Evolutionary conservation across 2,329 filamentous ascomycete genomes (phyloP).

Genomic region (Neofusicoccum parvum): DNA sequence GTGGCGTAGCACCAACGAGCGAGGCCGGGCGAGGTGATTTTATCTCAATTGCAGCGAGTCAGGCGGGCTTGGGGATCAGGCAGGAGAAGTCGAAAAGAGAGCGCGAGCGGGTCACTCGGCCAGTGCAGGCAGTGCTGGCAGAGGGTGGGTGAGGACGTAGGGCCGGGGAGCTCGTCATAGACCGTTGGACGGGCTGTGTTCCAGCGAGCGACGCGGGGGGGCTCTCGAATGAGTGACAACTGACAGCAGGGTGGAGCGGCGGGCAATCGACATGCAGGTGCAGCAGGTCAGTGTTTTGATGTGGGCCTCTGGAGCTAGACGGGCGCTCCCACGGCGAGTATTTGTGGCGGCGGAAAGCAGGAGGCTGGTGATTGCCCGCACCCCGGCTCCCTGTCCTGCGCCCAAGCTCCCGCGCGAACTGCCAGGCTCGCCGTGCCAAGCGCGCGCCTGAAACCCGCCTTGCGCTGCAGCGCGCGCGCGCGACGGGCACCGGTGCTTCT

Average conservation of each 20-base stretch:
- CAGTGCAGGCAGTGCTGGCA: slow-evolving; percentile 13
- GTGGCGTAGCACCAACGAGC: not conserved
- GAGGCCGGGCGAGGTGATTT: not conserved
- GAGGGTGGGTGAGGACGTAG: not conserved
- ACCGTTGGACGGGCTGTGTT: slow-evolving; percentile 4
- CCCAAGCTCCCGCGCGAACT: not conserved
- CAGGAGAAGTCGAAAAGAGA: slow-evolving; percentile 17
- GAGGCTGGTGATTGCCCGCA: slow-evolving; percentile 13
- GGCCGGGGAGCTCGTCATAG: slow-evolving; percentile 11
- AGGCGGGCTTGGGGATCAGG: not conserved
- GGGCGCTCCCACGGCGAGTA: not conserved
- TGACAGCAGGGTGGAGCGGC: slow-evolving; percentile 6
- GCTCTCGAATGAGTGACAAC: slow-evolving; percentile 14
- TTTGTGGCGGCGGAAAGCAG: slow-evolving; percentile 17
- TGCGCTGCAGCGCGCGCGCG: too few species aligned
- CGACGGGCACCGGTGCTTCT: not conserved
- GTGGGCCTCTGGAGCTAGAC: slow-evolving; percentile 1
- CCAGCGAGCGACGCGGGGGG: slow-evolving; percentile 2
- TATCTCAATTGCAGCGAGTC: slow-evolving; percentile 3
- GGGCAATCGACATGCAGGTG: slow-evolving; percentile 8
- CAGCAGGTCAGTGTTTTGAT: slow-evolving; percentile 12
- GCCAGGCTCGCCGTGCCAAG: not conserved
- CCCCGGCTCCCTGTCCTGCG: not conserved
- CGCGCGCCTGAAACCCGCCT: slow-evolving; percentile 9
- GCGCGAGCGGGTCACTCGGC: slow-evolving; percentile 1